Evolutionary conservation across 805 yeast genomes (phyloP).

Genomic region (Teunomyces barrocoloradensis): DNA sequence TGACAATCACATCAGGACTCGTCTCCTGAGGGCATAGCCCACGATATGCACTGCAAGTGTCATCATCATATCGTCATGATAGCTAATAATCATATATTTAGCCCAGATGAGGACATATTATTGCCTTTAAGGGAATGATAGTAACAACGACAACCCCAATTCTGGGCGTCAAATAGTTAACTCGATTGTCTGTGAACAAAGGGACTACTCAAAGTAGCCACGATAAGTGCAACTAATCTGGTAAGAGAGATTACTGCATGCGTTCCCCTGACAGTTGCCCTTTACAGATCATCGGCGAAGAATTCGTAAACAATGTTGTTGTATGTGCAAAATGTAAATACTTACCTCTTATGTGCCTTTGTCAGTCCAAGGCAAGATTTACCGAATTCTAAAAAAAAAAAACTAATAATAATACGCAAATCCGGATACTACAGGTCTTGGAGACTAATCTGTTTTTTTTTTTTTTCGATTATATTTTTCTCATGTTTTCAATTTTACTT

Average conservation of each 20-base stretch:
- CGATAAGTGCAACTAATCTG: background rate
- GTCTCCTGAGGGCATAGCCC: background rate
- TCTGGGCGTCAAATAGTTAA: background rate
- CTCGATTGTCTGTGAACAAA: background rate
- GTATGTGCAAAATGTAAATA: background rate
- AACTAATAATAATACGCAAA: background rate
- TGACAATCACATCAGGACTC: background rate
- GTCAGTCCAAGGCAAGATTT: background rate
- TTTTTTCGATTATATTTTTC: too few relatives aligned
- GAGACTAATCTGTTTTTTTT: too few relatives aligned
- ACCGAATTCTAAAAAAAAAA: background rate
- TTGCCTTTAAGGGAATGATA: background rate
- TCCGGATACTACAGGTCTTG: background rate
- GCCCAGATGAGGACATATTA: background rate
- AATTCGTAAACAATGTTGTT: background rate
- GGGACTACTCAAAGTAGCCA: background rate
- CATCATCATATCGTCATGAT: background rate
- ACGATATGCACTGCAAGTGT: background rate
- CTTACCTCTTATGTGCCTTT: background rate
- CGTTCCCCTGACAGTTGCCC: background rate
- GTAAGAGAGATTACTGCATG: background rate
- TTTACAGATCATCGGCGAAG: constrained; percentile 3
- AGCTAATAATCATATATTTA: background rate
- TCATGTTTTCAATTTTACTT: too few relatives aligned
- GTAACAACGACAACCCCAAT: background rate